Base-by-base conservation (phyloP, 768 basidiomycete genomes). In the Wakefieldia striispora region DNA sequence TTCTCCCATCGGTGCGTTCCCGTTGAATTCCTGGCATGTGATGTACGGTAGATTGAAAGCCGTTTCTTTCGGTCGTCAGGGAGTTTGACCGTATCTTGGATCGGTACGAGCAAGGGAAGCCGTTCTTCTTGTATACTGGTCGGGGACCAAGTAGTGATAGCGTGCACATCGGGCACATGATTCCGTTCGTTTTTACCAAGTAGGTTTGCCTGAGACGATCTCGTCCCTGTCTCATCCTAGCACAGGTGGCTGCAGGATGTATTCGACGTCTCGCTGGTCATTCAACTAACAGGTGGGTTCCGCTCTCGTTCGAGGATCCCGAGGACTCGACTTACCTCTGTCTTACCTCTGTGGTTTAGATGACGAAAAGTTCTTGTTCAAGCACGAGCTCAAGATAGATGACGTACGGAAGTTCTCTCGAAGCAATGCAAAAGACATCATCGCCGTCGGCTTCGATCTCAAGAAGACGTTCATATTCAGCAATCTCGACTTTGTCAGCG, bases 341-440 rank as follows among this genome's bases (percentile, higher is more conserved):
- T n/a, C 9, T 41, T 16, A 35, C 16, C 33, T 19, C 0, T 19
- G 11, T n/a, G 31, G 11, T 7, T 35, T 58, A 91, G 97, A 99
- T 62, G 97, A 99, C 68, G 97, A 99, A 67, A 99, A 99, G 68
- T 99, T 98, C 75, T 70, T 99, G 40, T 97, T 99, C 80, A 95
- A 98, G 69, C 90, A 93, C 47, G 88, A 89, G 56, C 81, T 97
- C 51, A 95, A 91, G 66, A 78, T 90, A 31, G 91, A 97, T 56
- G 86, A 97, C 65, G 88, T 89, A 19, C 82, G 83, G 63, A 73
- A 75, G 20, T 98, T 94, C 65, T 81, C 91, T 8, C 79, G 80
- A 49, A 80, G 82, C 63, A 99, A 98, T 63, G 88, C 94, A n/a
- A 82, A 80, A 57, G 95, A 98, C 67, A 95, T 98, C 62, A 97